Evolutionary conservation across 371 early-diverging fungal genomes (phyloP).

Genomic region (Rhizopus arrhizus): DNA sequence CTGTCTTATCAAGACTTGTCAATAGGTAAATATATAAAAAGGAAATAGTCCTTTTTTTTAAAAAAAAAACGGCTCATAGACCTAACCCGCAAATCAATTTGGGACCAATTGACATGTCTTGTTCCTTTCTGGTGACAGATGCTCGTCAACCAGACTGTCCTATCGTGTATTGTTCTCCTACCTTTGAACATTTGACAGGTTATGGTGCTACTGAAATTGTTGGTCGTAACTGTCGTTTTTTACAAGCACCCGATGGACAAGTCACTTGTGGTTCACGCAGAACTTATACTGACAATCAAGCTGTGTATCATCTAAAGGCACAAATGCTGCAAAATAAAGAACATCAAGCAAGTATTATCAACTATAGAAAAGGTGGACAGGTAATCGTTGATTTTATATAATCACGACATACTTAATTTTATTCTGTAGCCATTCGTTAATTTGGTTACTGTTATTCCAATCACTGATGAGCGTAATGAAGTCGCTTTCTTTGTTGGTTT

Average conservation of each 20-base stretch:
- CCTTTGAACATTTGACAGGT: slow-evolving; percentile 68
- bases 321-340: slow-evolving; percentile 58
- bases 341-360: slow-evolving; percentile 66
- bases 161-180: slow-evolving; percentile 67
- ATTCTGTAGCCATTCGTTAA: slow-evolving; percentile 69
- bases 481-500: slow-evolving; percentile 70
- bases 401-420: background rate
- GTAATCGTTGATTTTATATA: slow-evolving; percentile 11
- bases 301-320: slow-evolving; percentile 58
- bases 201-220: slow-evolving; percentile 59
- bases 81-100: slow-evolving; percentile 65
- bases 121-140: slow-evolving; percentile 63
- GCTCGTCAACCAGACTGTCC: slow-evolving; percentile 57
- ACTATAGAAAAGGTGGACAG: slow-evolving; percentile 70
- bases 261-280: slow-evolving; percentile 58
- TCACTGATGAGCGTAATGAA: slow-evolving; percentile 47
- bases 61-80: slow-evolving; percentile 15
- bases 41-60: slow-evolving; percentile 6
- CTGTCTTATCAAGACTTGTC: slow-evolving; percentile 54
- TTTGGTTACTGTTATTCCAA: slow-evolving; percentile 69
- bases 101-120: slow-evolving; percentile 70
- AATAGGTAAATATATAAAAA: slow-evolving; percentile 31
- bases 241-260: slow-evolving; percentile 63
- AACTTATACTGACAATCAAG: slow-evolving; percentile 61
- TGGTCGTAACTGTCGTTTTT: slow-evolving; percentile 72